Evolutionary conservation across 768 basidiomycete genomes (phyloP), one percentile per base, ranked within the genome.

Genomic region (Crepidotus variabilis): DNA sequence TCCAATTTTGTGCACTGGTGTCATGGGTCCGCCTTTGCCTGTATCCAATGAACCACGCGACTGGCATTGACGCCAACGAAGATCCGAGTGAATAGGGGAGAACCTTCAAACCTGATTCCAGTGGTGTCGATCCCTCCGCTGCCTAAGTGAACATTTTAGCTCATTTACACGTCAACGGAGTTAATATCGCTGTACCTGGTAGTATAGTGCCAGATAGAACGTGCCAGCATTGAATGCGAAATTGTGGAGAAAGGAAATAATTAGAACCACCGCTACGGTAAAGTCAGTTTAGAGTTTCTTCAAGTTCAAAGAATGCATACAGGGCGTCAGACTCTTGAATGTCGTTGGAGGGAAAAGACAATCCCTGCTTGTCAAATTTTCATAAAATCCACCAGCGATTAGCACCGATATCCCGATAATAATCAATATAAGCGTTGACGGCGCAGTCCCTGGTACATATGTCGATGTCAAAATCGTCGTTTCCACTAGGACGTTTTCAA

Each of bases 21-120:
- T 85, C 78, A 18, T 73, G 68, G 14, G 75, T 82, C 55, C 73
- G 77, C 59, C 68, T 73, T 69, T 90, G 86, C 77, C 78, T 82
- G 59, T 80, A 83, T 48, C 79, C 83, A 62, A 92, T 88, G 62
- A 88, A 79, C 88, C 88, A 90, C n/a, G 92, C 90, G 35, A 81
- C 87, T 21, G 91, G 90, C 77, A 94, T 85, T 10, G 92, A 92
- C 45, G 91, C 87, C 56, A 93, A 67, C 21, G 91, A 91, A 33
- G 91, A 88, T 51, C 90, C 92, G 51, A 93, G 81, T 50, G 92
- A 90, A 73, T 92, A 93, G 10, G 92, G 90, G 54, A 94, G 77
- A 70, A 91, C 78, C 66, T 83, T 80, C 20, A 91, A 67, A 9
- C 90, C 92, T 57, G 91, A 86, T 67, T 84, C 69, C 47, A 92